phyloP scores from a whole-genome alignment of 2,329 filamentous ascomycete genomes.

The Tolypocladium guangdongense region DNA sequence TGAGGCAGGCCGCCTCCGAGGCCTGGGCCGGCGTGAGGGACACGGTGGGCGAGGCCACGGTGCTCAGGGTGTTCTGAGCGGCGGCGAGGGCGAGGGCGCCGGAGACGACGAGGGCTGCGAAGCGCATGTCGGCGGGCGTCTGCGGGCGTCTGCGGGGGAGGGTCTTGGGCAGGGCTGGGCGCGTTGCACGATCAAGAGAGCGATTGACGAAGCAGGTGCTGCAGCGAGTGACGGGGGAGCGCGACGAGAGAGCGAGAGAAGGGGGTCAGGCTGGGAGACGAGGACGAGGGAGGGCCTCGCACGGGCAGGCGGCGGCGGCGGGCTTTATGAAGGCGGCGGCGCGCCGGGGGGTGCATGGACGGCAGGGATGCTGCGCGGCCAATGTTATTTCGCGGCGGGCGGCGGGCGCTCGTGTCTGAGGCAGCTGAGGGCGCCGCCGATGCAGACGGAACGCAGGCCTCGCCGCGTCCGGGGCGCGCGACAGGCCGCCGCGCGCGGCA shows the following conservation, averaged over 20 bases:
- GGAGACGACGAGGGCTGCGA: slow-evolving; percentile 38
- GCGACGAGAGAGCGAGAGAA: background rate
- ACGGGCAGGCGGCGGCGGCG: background rate
- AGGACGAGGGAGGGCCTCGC: background rate
- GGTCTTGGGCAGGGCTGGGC: slow-evolving; percentile 3
- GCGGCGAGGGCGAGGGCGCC: slow-evolving; percentile 37
- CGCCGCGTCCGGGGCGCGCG: no score
- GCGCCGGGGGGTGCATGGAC: no score
- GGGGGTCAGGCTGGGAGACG: background rate
- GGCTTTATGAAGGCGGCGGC: background rate
- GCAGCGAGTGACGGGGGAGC: background rate
- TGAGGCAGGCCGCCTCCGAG: slow-evolving; percentile 33
- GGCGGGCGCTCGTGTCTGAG: no score
- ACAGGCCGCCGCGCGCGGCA: no score
- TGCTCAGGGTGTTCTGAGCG: slow-evolving; percentile 26
- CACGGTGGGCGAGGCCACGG: background rate
- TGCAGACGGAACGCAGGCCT: no score
- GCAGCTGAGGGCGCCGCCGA: no score
- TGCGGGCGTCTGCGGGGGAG: slow-evolving; percentile 20
- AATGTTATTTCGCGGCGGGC: no score
- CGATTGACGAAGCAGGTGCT: background rate
- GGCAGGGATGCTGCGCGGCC: no score
- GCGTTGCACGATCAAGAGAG: background rate
- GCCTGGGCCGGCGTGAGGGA: slow-evolving; percentile 9
- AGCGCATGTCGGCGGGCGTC: slow-evolving; percentile 41